Evolutionary conservation across 2,329 filamentous ascomycete genomes (phyloP), one percentile per base, ranked within the genome.

Genomic region (Ascochyta viciae-villosae): DNA sequence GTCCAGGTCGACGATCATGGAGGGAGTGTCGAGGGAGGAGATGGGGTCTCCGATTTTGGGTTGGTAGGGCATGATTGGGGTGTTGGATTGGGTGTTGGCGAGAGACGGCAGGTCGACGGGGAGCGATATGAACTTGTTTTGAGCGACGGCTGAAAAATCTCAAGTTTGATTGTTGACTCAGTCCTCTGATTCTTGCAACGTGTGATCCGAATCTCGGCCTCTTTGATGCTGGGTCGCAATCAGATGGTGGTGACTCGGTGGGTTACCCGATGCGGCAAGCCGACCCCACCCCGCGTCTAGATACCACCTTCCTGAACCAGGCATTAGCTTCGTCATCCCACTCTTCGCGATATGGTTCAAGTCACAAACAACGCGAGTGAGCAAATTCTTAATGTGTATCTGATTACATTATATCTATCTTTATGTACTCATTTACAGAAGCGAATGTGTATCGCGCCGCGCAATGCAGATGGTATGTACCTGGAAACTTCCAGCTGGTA

Each of bases 1-100:
- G 52, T 81, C 77, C 9, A 84, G 76, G 47, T 84, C 78, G 41
- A 83, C 82, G 40, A 85, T 77, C 81, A 85, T 84, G 48, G 81
- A 83, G 1, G 82, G 83, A 0, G 83, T 85, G 63, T 85, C 83
- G 39, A 85, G 80, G 53, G 65, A 66, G 4, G 72, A 69, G 63
- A 83, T 57, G 12, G 57, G 55, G 58, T 81, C 77, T 50, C 81
- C 81, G 41, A 80, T 60, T 58, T 76, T 69, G 10, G 80, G 79
- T 31, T 65, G 43, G 63, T 81, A 81, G 7, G 62, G 44, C 67
- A 68, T 70, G 22, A 7, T 64, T 53, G 53, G 15, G 39, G 26
- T 41, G 29, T 9, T 46, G n/a, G 31, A 12, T n/a, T 15, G 19
- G 19, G 19, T 19, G 19, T 19, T 19, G 19, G 19, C 19, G 19